Evolutionary conservation across 306 rosid species (phyloP).

Genomic region (Albizia julibrissin): DNA sequence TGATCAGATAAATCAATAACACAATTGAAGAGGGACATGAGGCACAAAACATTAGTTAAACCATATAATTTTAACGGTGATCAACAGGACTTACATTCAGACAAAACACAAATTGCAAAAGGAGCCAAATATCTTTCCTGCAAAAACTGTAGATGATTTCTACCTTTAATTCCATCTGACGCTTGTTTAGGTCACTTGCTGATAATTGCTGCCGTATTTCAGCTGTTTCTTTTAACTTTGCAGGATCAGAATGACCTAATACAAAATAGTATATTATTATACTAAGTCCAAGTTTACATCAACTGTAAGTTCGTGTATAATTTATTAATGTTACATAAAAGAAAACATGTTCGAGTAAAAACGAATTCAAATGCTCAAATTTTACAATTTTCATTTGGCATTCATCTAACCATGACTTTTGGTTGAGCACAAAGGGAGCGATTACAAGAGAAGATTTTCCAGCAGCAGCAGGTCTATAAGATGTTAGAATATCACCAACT

Average conservation of each 20-base stretch:
- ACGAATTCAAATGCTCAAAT: not conserved
- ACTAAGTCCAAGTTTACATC: not conserved
- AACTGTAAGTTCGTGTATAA: not conserved
- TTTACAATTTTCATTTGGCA: not conserved
- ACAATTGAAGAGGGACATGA: not conserved
- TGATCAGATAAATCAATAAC: not conserved
- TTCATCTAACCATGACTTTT: not conserved
- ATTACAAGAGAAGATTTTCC: not conserved
- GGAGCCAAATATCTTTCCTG: not conserved
- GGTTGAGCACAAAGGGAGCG: not conserved
- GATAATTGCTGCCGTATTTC: conserved; percentile 51
- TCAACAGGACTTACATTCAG: not conserved
- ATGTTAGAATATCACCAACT: not conserved
- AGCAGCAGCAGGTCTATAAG: not conserved
- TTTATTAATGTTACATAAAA: not conserved
- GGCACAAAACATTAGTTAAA: not conserved
- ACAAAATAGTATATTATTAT: not conserved
- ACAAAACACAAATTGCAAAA: not conserved
- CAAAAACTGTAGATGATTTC: not conserved
- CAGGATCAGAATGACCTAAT: conserved; percentile 85
- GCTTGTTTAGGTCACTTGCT: conserved; percentile 53
- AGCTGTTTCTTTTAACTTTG: conserved; percentile 65
- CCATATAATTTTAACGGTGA: not conserved
- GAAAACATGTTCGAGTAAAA: not conserved
- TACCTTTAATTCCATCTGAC: conserved; percentile 75